Conservation (phyloP, 306 rosid genomes). For the Lathyrus aphaca region DNA sequence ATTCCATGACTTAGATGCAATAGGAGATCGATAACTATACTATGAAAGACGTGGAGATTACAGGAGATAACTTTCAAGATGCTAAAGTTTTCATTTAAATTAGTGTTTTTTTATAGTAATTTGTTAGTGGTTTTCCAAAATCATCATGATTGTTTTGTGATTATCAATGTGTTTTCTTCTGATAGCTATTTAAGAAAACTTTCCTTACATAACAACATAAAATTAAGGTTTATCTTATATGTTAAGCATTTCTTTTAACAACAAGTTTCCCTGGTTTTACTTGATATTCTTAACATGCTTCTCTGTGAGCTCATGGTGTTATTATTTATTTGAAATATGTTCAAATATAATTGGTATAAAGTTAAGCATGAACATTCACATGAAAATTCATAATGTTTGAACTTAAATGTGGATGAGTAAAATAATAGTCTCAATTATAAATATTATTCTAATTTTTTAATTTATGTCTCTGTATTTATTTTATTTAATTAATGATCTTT, state of each 20-base stretch:
- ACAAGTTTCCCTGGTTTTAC: conserved; percentile 25
- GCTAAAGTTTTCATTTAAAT: conserved; percentile 26
- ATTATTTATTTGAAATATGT: too few species aligned
- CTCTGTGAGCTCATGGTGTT: conserved; percentile 9
- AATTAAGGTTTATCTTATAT: background rate
- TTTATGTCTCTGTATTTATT: too few species aligned
- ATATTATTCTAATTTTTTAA: too few species aligned
- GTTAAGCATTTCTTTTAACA: conserved; percentile 26
- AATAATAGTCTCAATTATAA: too few species aligned
- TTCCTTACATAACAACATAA: background rate
- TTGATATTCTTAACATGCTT: conserved; percentile 5
- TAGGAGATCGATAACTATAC: conserved; percentile 38
- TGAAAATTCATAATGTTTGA: too few species aligned
- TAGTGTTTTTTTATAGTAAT: background rate
- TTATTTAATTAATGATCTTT: too few species aligned
- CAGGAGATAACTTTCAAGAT: conserved; percentile 46
- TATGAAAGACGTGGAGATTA: conserved; percentile 57
- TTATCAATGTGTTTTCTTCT: conserved; percentile 10
- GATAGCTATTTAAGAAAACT: conserved; percentile 10
- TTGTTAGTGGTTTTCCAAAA: conserved; percentile 24
- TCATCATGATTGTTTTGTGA: conserved; percentile 26
- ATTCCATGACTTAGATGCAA: conserved; percentile 36
- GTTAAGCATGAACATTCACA: too few species aligned
- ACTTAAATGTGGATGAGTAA: too few species aligned
- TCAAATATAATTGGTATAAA: too few species aligned